A percentile compares a stretch with the other conserved stretches of the same genome.
Conservation (phyloP, 148 eudicot genomes). For the Oxyria digyna region DNA sequence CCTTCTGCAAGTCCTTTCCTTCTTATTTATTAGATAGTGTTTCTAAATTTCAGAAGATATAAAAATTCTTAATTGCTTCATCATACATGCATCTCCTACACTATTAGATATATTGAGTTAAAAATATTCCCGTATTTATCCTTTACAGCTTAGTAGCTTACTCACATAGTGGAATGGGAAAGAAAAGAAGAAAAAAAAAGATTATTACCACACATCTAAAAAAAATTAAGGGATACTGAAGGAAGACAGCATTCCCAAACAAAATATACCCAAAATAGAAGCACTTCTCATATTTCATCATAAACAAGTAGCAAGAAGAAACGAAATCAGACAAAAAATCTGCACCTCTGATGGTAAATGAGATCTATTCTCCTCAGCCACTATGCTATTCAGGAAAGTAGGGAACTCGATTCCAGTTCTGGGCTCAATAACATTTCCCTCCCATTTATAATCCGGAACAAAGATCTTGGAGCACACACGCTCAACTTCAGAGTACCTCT, state of each 20-base stretch:
- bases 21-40: background rate
- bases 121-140: background rate
- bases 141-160: background rate
- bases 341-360: conserved; percentile 54
- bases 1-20: background rate
- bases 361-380: conserved; percentile 38
- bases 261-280: background rate
- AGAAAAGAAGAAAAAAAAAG: background rate
- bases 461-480: conserved; percentile 30
- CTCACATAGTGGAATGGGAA: background rate
- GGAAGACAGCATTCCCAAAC: background rate
- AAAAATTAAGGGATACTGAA: background rate
- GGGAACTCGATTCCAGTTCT: conserved; percentile 86
- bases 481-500: conserved; percentile 46
- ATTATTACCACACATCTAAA: background rate
- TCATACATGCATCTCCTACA: background rate
- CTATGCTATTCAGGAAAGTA: conserved; percentile 29
- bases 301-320: background rate
- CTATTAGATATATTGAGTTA: background rate
- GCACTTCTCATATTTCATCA: background rate
- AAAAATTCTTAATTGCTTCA: background rate
- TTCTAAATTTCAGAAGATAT: background rate
- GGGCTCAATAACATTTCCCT: conserved; percentile 56
- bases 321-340: background rate
- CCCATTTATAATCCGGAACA: conserved; percentile 31